Conservation (phyloP, 768 basidiomycete species). For the Sarcomyxa edulis region DNA sequence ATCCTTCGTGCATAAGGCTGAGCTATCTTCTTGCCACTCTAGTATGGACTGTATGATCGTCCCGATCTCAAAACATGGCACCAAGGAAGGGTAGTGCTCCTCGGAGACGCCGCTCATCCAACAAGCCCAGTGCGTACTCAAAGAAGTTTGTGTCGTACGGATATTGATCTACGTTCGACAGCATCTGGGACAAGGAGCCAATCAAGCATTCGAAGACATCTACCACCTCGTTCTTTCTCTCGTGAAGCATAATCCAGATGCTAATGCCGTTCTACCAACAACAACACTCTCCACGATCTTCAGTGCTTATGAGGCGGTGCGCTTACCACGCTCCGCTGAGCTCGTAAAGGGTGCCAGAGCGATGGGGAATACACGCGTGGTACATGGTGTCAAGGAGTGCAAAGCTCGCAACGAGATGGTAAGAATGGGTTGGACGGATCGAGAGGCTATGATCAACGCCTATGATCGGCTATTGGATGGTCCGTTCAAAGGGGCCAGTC, state of each 20-base stretch:
- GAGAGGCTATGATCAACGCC: too few species aligned
- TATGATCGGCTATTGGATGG: too few species aligned
- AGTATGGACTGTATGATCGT: too few species aligned
- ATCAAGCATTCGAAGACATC: conserved; percentile 39
- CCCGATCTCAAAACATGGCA: too few species aligned
- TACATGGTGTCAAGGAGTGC: conserved; percentile 25
- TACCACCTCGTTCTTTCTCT: conserved; percentile 29
- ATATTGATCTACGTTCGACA: conserved; percentile 9
- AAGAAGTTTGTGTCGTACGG: conserved; percentile 40
- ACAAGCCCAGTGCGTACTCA: too few species aligned
- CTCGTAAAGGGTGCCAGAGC: conserved; percentile 29
- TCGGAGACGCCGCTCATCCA: too few species aligned
- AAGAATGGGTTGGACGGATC: too few species aligned
- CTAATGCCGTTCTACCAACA: conserved; percentile 18
- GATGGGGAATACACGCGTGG: conserved; percentile 28
- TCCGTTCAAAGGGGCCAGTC: too few species aligned
- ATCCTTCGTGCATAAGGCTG: background rate
- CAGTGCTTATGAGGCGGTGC: conserved; percentile 24
- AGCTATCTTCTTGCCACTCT: too few species aligned
- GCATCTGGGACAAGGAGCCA: conserved; percentile 43
- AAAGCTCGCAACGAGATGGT: conserved; percentile 20
- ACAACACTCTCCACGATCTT: conserved; percentile 24
- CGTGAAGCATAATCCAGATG: conserved; percentile 21
- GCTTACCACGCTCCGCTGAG: conserved; percentile 28
- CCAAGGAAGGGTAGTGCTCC: too few species aligned